Evolutionary conservation across 75 land plant species (phyloP).

Genomic region (Picea sitchensis): DNA sequence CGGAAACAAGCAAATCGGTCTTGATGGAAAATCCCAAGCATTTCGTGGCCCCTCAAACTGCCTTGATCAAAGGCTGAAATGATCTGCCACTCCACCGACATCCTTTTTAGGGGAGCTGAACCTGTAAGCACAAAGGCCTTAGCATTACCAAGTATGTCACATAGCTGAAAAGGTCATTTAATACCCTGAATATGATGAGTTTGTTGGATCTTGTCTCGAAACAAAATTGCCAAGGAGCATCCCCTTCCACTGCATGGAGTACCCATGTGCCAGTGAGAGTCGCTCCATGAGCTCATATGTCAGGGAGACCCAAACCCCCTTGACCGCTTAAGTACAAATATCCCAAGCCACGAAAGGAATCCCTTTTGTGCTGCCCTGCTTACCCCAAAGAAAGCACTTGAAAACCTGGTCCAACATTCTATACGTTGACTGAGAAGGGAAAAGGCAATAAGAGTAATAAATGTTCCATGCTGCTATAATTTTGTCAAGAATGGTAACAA

Average conservation of each 20-base stretch:
- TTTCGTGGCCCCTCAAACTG: background rate
- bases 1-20: background rate
- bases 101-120: background rate
- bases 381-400: background rate
- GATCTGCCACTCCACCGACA: background rate
- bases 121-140: background rate
- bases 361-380: background rate
- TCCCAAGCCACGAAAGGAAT: background rate
- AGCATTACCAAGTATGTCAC: background rate
- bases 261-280: background rate
- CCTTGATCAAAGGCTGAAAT: background rate
- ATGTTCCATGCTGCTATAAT: background rate
- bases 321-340: background rate
- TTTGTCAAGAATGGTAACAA: background rate
- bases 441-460: background rate
- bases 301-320: background rate
- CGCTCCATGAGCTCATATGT: background rate
- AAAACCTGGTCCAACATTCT: background rate
- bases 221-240: background rate
- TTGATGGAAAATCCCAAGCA: background rate
- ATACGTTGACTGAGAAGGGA: background rate
- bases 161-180: background rate
- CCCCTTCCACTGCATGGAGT: background rate
- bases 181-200: background rate
- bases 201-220: background rate